Percentiles rank a stretch among this genome's conserved stretches.
phyloP scores from a whole-genome alignment of 352 stramenopile genomes.

The Phytophthora ohioensis region DNA sequence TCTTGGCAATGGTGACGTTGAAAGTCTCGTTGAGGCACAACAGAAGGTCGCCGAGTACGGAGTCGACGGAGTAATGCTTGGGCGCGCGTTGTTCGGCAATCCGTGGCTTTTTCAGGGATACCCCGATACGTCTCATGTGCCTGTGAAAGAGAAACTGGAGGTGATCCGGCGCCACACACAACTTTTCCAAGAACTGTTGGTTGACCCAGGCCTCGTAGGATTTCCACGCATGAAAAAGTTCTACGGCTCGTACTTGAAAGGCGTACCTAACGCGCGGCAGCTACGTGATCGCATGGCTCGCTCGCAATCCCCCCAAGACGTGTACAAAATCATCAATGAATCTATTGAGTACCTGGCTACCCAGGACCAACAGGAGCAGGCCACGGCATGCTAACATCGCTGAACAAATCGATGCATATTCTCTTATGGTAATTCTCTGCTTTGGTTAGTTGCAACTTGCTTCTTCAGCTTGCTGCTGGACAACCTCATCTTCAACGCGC shows the following conservation, averaged over 20 bases:
- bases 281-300: conserved; percentile 66
- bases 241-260: conserved; percentile 78
- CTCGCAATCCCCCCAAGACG: conserved; percentile 56
- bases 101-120: conserved; percentile 85
- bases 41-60: conserved; percentile 76
- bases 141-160: conserved; percentile 59
- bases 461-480: conserved; percentile 25
- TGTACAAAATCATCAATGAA: conserved; percentile 70
- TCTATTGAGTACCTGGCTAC: conserved; percentile 42
- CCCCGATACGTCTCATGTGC: conserved; percentile 58
- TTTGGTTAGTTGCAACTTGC: conserved; percentile 28
- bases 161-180: conserved; percentile 73
- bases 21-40: conserved; percentile 65
- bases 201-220: conserved; percentile 50
- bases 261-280: conserved; percentile 73
- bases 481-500: conserved; percentile 69
- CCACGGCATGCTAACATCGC: conserved; percentile 6
- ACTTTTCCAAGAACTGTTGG: conserved; percentile 73
- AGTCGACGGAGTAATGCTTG: conserved; percentile 84
- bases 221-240: conserved; percentile 88
- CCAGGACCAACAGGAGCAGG: conserved; percentile 35
- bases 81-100: conserved; percentile 80
- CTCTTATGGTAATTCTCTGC: conserved; percentile 15
- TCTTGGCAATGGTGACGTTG: conserved; percentile 83
- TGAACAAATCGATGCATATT: conserved; percentile 19